phyloP scores from a whole-genome alignment of 495 filamentous ascomycete genomes.

The Xylaria grammica region DNA sequence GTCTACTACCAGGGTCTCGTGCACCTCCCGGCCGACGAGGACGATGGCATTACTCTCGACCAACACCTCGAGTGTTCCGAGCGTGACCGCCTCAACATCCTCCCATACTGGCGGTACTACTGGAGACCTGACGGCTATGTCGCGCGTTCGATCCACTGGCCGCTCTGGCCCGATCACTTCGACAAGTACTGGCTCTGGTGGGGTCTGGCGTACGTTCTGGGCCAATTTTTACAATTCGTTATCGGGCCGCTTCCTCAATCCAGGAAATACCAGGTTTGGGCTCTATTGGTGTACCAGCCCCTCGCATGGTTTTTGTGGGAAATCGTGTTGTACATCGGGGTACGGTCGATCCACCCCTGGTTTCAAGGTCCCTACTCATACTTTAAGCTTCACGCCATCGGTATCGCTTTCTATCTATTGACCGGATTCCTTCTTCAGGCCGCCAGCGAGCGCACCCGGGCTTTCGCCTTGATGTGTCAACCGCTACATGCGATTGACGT shows the following conservation, averaged over 20 bases:
- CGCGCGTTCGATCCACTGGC: not conserved
- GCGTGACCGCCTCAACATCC: not conserved
- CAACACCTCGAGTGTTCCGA: constrained; percentile 14
- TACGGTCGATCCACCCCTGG: not conserved
- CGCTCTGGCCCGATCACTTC: not conserved
- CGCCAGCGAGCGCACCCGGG: not conserved
- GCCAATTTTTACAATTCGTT: too few species aligned
- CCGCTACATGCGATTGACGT: not conserved
- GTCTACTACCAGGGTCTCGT: constrained; percentile 45
- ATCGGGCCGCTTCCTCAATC: too few species aligned
- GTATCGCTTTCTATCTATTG: not conserved
- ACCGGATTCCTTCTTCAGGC: not conserved
- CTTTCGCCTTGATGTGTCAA: not conserved
- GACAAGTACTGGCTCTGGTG: constrained; percentile 13
- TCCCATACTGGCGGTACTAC: constrained; percentile 5
- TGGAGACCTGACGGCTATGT: constrained; percentile 1
- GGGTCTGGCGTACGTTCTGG: too few species aligned
- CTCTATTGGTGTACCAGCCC: not conserved
- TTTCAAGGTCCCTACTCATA: not conserved
- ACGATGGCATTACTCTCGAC: constrained; percentile 25
- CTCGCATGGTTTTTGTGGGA: not conserved
- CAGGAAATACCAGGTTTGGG: too few species aligned
- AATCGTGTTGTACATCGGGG: constrained; percentile 7
- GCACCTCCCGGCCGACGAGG: constrained; percentile 1
- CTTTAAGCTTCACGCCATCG: not conserved